These are phyloP conservation scores for Dipodascus geniculatus DNA, from an alignment of 805 yeast species.

Conservation along the genomic window DNA sequence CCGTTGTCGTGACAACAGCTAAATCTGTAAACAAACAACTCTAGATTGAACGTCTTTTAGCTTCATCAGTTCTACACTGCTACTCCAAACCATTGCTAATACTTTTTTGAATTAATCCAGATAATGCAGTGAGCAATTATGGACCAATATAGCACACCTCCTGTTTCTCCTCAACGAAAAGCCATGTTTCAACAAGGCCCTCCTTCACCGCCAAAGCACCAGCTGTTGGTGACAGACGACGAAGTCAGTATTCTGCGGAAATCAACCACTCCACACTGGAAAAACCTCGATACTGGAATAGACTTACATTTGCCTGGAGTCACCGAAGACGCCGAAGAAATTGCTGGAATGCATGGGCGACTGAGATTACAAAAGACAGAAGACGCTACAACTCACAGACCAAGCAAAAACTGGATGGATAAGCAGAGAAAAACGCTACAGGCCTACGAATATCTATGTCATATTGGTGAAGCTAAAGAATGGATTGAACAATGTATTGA, in stretches of 20 bases:
- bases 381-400: conserved; percentile 12
- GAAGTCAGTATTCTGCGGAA: background rate
- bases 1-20: no score
- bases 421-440: conserved; percentile 31
- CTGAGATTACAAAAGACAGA: conserved; percentile 23
- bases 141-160: background rate
- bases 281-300: background rate
- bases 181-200: background rate
- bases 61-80: no score
- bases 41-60: no score
- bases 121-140: background rate
- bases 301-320: conserved; percentile 1
- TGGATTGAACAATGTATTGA: conserved; percentile 63
- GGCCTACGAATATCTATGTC: conserved; percentile 69
- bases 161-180: background rate
- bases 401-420: conserved; percentile 29
- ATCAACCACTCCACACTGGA: background rate
- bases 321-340: conserved; percentile 22
- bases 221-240: background rate
- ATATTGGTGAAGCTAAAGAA: conserved; percentile 66
- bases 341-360: conserved; percentile 23
- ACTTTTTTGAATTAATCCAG: background rate
- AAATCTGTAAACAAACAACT: no score
- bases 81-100: no score
- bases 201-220: conserved; percentile 1